Evolutionary conservation across 1,139 yeast genomes (phyloP), one percentile per base, ranked within the genome.

Genomic region (Diutina neorugosa): DNA sequence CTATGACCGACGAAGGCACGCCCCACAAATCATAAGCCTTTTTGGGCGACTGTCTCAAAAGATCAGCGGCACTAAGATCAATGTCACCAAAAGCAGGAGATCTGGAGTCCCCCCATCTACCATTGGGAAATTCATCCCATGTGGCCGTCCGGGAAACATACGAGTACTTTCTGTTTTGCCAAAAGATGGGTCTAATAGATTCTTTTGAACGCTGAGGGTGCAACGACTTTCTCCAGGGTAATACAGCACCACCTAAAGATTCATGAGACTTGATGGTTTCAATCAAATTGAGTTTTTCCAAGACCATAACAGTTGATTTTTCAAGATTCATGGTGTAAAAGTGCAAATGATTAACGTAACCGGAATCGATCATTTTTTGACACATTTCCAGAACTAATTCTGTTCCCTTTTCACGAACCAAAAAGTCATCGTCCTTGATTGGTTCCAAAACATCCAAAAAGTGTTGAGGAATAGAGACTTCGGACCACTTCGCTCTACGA

Each of bases 281-380:
- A 55, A 87, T 69, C 52, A 89, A 68, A 54, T 80, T 78, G 59
- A 93, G 77, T 53, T 76, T 75, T 61, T 93, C 96, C 61, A 93
- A 75, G 54, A 90, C 82, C 95, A 90, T 88, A 58, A 88, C 74
- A 1, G 97, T 86, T 5, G 97, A 83, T 67, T 86, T 82, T 68
- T 91, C 98, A 66, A 91, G 77, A 67, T 91, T 91, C 98, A 91
- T 91, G 56, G 98, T 93, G 70, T 93, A 93, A 65, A 93, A 86
- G 69, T 93, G 98, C 61, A 93, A 76, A 67, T 93, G 98, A 58
- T 82, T 84, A 55, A 93, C 82, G 58, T 70, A 74, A 9, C 94
- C 91, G 11, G 91, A 81, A 37, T 81, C 80, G 48, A 89, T 68
- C 60, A 93, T 70, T 61, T 80, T 79, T 51, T 70, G 73, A 65